These are phyloP conservation scores for Kernera saxatilis DNA, from an alignment of 345 rosid genomes.

Conservation along the genomic window DNA sequence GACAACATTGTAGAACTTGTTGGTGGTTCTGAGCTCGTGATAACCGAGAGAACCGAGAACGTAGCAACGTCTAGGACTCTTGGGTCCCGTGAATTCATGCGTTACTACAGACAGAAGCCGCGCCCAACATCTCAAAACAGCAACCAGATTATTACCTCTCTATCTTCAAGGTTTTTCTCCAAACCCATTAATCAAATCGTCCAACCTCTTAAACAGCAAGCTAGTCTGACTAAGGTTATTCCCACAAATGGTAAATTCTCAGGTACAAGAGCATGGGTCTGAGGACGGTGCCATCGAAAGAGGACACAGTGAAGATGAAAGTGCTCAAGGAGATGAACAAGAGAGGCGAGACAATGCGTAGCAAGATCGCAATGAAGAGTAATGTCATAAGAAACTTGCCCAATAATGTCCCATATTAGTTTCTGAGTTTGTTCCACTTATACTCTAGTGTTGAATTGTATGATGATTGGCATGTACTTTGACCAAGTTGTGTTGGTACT, in stretches of 20 bases:
- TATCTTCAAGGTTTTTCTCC: slow-evolving; percentile 63
- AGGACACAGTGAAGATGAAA: slow-evolving; percentile 74
- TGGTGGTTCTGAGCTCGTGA: slow-evolving; percentile 84
- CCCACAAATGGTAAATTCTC: slow-evolving; percentile 6
- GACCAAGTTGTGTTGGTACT: slow-evolving; percentile 4
- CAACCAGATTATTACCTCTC: slow-evolving; percentile 52
- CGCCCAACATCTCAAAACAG: slow-evolving; percentile 58
- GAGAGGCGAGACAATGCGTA: slow-evolving; percentile 66
- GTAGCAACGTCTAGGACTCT: slow-evolving; percentile 51
- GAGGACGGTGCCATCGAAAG: slow-evolving; percentile 66
- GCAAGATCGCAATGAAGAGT: slow-evolving; percentile 74
- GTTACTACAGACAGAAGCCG: slow-evolving; percentile 89
- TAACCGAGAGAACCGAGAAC: slow-evolving; percentile 49
- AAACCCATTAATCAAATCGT: not conserved
- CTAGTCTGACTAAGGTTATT: not conserved
- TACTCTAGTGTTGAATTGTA: not conserved
- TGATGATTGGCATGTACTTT: not conserved
- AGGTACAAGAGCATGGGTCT: slow-evolving; percentile 90
- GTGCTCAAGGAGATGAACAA: slow-evolving; percentile 63
- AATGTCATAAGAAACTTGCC: slow-evolving; percentile 80
- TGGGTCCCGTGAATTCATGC: slow-evolving; percentile 85
- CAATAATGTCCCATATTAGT: slow-evolving; percentile 68
- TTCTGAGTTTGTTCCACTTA: not conserved
- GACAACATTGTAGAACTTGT: slow-evolving; percentile 55
- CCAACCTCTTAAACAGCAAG: not conserved